Evolutionary conservation across 1,284 basidiomycete species (phyloP).

Genomic region (Cryptococcus maquisensis): DNA sequence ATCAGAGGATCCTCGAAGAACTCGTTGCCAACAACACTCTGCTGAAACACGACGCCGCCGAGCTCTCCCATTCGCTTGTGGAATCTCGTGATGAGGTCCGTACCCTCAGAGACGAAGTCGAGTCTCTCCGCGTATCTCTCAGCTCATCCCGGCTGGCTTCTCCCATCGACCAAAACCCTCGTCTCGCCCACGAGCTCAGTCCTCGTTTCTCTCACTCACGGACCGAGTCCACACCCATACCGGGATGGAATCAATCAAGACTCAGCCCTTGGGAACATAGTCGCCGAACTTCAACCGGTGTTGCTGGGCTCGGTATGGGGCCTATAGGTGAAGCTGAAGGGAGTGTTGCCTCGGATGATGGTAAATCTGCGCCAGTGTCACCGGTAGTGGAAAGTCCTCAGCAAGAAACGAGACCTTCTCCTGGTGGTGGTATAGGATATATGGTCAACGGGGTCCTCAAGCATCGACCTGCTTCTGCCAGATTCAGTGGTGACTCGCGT

Average conservation of each 20-base stretch:
- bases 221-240: constrained; percentile 28
- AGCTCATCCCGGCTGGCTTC: constrained; percentile 19
- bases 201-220: constrained; percentile 18
- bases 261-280: constrained; percentile 33
- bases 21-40: constrained; percentile 77
- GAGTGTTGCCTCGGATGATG: constrained; percentile 11
- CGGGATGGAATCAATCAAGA: constrained; percentile 4
- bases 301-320: constrained; percentile 33
- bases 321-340: constrained; percentile 33
- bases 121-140: constrained; percentile 56
- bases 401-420: constrained; percentile 26
- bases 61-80: constrained; percentile 66
- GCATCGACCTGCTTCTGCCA: constrained; percentile 20
- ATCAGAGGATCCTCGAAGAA: constrained; percentile 64
- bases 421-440: constrained; percentile 37
- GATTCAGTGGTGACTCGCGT: constrained; percentile 21
- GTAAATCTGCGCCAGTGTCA: constrained; percentile 15
- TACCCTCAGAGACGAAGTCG: constrained; percentile 64
- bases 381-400: constrained; percentile 26
- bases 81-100: constrained; percentile 74
- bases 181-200: constrained; percentile 33
- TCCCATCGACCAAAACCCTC: constrained; percentile 16
- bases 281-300: constrained; percentile 33
- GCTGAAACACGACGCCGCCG: constrained; percentile 72
- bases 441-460: constrained; percentile 43